A percentile compares a stretch with the other conserved stretches of the same genome.
Evolutionary conservation across 257 asterid species (phyloP).

Genomic region (Solanum tacnaense): DNA sequence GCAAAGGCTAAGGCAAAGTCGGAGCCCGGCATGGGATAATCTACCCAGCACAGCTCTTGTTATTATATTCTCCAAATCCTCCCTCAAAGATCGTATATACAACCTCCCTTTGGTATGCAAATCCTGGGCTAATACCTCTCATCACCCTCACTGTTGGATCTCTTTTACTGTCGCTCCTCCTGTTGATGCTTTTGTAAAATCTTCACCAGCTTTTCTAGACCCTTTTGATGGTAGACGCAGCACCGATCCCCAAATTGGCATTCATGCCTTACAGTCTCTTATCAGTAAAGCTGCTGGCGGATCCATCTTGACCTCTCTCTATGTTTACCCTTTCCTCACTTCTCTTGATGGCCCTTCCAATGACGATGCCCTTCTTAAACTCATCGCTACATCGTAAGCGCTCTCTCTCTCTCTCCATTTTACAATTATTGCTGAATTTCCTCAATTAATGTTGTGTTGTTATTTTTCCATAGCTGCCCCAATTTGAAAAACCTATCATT

Average conservation of each 20-base stretch:
- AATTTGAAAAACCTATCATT: conserved; percentile 38
- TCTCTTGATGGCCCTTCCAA: conserved; percentile 15
- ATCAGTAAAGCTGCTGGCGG: conserved; percentile 29
- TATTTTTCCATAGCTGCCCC: conserved; percentile 22
- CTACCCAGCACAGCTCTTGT: conserved; percentile 27
- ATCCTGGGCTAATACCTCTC: conserved; percentile 31
- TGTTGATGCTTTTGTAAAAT: conserved; percentile 21
- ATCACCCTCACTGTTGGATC: conserved; percentile 32
- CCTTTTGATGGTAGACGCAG: conserved; percentile 27
- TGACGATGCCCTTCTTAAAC: conserved; percentile 30
- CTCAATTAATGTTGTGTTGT: background rate
- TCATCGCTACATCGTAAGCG: conserved; percentile 19
- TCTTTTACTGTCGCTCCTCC: background rate
- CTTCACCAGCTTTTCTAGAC: conserved; percentile 20
- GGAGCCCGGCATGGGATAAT: conserved; percentile 21
- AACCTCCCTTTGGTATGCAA: conserved; percentile 33
- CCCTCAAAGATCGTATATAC: conserved; percentile 24
- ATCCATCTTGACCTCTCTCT: conserved; percentile 19
- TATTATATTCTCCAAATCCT: conserved; percentile 27
- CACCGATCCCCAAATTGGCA: conserved; percentile 11
- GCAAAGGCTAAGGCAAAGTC: background rate
- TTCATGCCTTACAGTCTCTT: conserved; percentile 11
- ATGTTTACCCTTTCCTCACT: conserved; percentile 29
- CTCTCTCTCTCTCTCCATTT: background rate
- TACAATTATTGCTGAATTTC: background rate